Evolutionary conservation across 176 grass and related monocot genomes (phyloP), one percentile per base, ranked within the genome.

Genomic region (Triticum turgidum): DNA sequence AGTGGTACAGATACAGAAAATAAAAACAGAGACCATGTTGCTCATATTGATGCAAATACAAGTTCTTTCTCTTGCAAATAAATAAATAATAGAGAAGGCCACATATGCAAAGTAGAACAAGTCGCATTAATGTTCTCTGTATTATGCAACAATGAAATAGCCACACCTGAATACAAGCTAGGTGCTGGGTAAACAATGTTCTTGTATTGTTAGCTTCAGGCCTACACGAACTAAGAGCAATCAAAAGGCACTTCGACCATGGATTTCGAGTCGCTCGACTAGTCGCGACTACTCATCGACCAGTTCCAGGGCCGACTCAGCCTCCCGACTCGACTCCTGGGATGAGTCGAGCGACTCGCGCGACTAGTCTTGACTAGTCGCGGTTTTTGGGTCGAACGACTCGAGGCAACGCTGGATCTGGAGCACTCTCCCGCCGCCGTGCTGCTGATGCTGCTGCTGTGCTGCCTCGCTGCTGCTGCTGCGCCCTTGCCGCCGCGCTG

Each of bases 171-270:
- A 84, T 80, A 45, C 41, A 78, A n/a, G 56, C 30, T 82, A 51
- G 80, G 51, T 62, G 83, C 25, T 15, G 11, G 34, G 21, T 77
- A 86, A 20, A 73, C 52, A 42, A 83, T 74, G 70, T 80, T 9
- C 38, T 20, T 7, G 47, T 68, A 21, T 37, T 49, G 66, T 56
- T 42, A 69, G 67, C 14, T 80, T 47, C 59, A 59, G 2, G 24
- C n/a, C 25, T 79, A 66, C 59, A 66, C 25, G 25, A 47, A 25
- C 42, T 51, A 76, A 73, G 21, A 74, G 11, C 71, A 74, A 27
- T 73, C 10, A 21, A 44, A 72, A 87, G 47, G 33, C 25, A 77
- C 58, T 73, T 83, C 6, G 58, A 37, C 51, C 29, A 30, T 30
- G 29, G 29, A 30, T 30, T 30, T 30, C 29, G 29, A 30, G 29